Percentiles rank a stretch among this genome's conserved stretches.
Evolutionary conservation across 2,329 filamentous ascomycete species (phyloP).

Genomic region (Ophiostoma ulmi): DNA sequence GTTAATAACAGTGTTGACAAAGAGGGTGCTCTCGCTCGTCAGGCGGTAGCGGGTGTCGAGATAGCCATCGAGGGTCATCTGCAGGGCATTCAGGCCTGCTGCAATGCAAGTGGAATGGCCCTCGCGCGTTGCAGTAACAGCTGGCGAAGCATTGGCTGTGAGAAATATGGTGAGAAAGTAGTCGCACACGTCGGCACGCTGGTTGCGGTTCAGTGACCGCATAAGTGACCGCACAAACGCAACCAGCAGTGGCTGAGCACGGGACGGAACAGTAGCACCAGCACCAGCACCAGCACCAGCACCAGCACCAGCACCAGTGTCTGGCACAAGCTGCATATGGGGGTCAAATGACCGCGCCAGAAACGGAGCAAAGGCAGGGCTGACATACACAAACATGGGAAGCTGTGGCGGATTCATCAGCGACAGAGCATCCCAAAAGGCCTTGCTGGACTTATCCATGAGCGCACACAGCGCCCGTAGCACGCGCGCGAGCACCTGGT

Average conservation of each 20-base stretch:
- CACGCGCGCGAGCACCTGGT: conserved; percentile 60
- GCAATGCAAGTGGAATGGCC: conserved; percentile 59
- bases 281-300: neutral
- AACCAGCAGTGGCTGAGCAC: conserved; percentile 49
- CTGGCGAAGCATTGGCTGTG: conserved; percentile 9
- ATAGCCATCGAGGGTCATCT: conserved; percentile 54
- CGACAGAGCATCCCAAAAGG: conserved; percentile 85
- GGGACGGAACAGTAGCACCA: neutral
- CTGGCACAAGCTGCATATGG: conserved; percentile 38
- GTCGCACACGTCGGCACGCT: conserved; percentile 70
- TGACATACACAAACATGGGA: conserved; percentile 76
- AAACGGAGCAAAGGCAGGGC: conserved; percentile 58
- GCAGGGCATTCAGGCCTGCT: conserved; percentile 58
- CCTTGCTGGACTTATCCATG: conserved; percentile 67
- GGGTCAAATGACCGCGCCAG: conserved; percentile 56
- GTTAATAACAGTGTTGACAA: conserved; percentile 61
- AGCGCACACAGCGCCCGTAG: conserved; percentile 66
- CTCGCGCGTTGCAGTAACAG: conserved; percentile 52
- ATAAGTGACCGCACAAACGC: conserved; percentile 77
- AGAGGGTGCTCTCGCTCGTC: conserved; percentile 41
- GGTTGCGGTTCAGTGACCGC: conserved; percentile 64
- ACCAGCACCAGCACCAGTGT: neutral
- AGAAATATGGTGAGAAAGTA: conserved; percentile 73
- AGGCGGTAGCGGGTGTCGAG: conserved; percentile 42
- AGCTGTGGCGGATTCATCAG: conserved; percentile 74